These are phyloP conservation scores for Afroboletus lepidellus DNA, from an alignment of 1,284 basidiomycete genomes.

Conservation along the genomic window DNA sequence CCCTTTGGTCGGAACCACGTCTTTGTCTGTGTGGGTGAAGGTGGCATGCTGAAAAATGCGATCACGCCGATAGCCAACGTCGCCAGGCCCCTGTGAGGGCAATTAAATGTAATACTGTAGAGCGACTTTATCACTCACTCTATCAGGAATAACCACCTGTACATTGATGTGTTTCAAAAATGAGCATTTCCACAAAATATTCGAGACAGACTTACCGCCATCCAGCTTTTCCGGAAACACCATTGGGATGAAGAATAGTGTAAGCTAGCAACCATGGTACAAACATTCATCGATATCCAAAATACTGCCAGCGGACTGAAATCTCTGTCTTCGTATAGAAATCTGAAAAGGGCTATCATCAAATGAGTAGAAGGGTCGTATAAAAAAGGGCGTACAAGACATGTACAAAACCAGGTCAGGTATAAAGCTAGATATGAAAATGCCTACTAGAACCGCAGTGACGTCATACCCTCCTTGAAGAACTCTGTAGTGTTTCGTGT, in stretches of 20 bases:
- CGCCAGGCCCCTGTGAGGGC: conserved; percentile 44
- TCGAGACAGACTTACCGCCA: conserved; percentile 49
- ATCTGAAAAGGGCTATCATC: conserved; percentile 10
- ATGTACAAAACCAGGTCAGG: conserved; percentile 67
- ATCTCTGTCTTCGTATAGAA: conserved; percentile 70
- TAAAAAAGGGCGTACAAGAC: conserved; percentile 45
- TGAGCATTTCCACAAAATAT: not conserved
- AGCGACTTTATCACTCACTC: conserved; percentile 24
- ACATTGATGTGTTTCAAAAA: no score
- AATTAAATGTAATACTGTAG: not conserved
- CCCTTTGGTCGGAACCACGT: conserved; percentile 62
- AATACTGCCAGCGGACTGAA: conserved; percentile 65
- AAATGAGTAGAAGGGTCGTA: not conserved
- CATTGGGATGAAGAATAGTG: conserved; percentile 63
- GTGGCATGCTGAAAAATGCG: conserved; percentile 70
- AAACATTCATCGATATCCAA: conserved; percentile 56
- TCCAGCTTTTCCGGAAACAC: conserved; percentile 52
- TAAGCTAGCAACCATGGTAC: conserved; percentile 55
- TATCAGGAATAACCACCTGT: conserved; percentile 28
- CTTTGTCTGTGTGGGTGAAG: conserved; percentile 66
- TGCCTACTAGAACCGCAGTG: not conserved
- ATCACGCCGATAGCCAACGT: conserved; percentile 57
- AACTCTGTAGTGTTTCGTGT: conserved; percentile 37
- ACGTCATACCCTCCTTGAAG: conserved; percentile 55
- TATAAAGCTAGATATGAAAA: conserved; percentile 41